Evolutionary conservation across 2,329 filamentous ascomycete species (phyloP), one percentile per base, ranked within the genome.

Genomic region (Chaetomium sp.): DNA sequence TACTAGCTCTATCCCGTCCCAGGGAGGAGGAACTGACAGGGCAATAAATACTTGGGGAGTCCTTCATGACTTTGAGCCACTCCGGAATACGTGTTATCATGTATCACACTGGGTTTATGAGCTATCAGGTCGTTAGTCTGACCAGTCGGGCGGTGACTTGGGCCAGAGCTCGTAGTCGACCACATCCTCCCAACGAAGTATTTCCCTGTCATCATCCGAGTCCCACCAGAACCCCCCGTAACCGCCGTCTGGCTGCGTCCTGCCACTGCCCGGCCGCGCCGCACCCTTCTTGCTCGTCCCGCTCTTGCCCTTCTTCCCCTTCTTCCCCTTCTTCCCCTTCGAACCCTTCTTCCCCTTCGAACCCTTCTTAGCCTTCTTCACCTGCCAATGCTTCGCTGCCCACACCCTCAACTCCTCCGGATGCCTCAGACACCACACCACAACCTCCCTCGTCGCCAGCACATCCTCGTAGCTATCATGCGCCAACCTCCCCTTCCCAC

Each of bases 381-480:
- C 45, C n/a, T 9, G 8, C 53, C 53, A 59, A 31, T 38, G 29
- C 21, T 31, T 49, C 58, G 1, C 33, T 7, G 58, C 58, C 58
- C 58, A 61, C 23, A 12, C 50, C 19, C 12, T 31, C 58, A 61
- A 19, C 49, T 42, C 50, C 10, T 12, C 58, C 33, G 58, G 58
- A 33, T 61, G 33, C 19, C 9, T 3, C 50, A 61, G 31, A 31
- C 58, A 61, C 58, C 58, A 61, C n/a, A 61, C 9, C 33, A 55
- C 58, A 19, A 61, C 50, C 35, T 61, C 58, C 35, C 58, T 54
- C 23, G 58, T 47, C 23, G 58, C 58, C 50, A 61, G 47, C 49
- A 61, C 58, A 33, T 61, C 58, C 58, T 61, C 58, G 35, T 55
- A 27, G 2, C 33, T 47, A 54, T 61, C 35, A 33, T 61, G 58